A percentile compares a stretch with the other conserved stretches of the same genome.
phyloP scores from a whole-genome alignment of 371 early-diverging fungal genomes.

The Basidiobolus heterosporus region DNA sequence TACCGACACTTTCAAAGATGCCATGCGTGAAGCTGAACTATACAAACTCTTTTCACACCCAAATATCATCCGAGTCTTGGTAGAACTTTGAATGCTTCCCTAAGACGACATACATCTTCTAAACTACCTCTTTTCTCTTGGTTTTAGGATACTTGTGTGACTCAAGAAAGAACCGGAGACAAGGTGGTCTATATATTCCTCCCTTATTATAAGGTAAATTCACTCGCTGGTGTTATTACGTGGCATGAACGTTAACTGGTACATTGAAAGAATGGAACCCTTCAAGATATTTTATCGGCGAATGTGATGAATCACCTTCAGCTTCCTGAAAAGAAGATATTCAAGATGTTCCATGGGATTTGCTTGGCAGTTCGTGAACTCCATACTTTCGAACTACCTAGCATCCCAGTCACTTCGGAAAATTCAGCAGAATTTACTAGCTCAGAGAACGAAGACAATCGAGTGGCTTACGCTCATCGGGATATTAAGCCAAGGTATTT shows the following conservation, averaged over 20 bases:
- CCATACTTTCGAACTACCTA: conserved; percentile 33
- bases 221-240: background rate
- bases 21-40: conserved; percentile 48
- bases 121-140: background rate
- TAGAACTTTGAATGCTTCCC: too few species aligned
- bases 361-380: conserved; percentile 38
- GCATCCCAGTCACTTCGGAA: conserved; percentile 10
- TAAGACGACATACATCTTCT: too few species aligned
- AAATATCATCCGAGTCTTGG: conserved; percentile 50
- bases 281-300: conserved; percentile 38
- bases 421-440: background rate
- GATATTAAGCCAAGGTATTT: conserved; percentile 64
- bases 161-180: conserved; percentile 33
- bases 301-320: conserved; percentile 27
- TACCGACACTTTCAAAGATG: conserved; percentile 30
- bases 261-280: conserved; percentile 26
- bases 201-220: conserved; percentile 36
- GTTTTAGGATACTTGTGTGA: conserved; percentile 38
- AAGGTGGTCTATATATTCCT: conserved; percentile 47
- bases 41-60: conserved; percentile 39
- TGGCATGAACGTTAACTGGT: background rate
- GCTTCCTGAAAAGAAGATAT: conserved; percentile 36
- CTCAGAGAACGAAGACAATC: conserved; percentile 10
- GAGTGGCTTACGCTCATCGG: conserved; percentile 50
- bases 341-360: conserved; percentile 35